Conservation (phyloP, 768 basidiomycete species). For the Crassisporium funariophilum region DNA sequence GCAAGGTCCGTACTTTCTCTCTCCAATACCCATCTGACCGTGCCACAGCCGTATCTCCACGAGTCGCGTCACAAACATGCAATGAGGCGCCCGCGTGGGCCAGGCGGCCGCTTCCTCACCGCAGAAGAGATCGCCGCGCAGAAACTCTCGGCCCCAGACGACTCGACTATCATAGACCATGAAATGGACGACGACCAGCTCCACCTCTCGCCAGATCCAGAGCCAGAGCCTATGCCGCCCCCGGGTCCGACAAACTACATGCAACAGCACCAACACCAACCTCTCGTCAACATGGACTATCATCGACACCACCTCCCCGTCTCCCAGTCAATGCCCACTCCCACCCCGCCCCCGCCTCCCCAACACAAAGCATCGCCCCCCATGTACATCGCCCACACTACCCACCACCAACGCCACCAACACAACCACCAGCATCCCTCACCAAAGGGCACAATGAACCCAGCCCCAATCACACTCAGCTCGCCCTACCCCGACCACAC, state of each 20-base stretch:
- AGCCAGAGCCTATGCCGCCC: constrained; percentile 19
- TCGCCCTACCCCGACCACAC: constrained; percentile 57
- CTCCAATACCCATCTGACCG: constrained; percentile 2
- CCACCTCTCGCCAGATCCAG: constrained; percentile 22
- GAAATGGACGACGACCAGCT: constrained; percentile 41
- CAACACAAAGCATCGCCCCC: constrained; percentile 12
- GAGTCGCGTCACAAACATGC: constrained; percentile 98
- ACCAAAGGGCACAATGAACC: constrained; percentile 34
- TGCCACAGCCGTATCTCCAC: constrained; percentile 87
- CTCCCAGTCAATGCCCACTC: constrained; percentile 14
- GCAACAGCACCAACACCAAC: constrained; percentile 24
- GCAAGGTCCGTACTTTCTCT: constrained; percentile 64
- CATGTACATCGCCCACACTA: constrained; percentile 10
- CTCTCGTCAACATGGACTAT: constrained; percentile 24
- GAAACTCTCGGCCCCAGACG: constrained; percentile 45
- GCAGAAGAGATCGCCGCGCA: constrained; percentile 93
- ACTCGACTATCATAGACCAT: constrained; percentile 39
- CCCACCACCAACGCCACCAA: constrained; percentile 8
- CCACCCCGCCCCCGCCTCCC: constrained; percentile 5
- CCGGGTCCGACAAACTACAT: too few species aligned
- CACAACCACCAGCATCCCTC: constrained; percentile 11
- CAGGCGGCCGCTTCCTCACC: constrained; percentile 96
- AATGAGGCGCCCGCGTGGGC: constrained; percentile 94
- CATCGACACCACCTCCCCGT: constrained; percentile 18
- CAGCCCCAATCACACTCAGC: constrained; percentile 50